Base-by-base conservation (phyloP, 768 basidiomycete species). In the Termitomyces heimii region DNA sequence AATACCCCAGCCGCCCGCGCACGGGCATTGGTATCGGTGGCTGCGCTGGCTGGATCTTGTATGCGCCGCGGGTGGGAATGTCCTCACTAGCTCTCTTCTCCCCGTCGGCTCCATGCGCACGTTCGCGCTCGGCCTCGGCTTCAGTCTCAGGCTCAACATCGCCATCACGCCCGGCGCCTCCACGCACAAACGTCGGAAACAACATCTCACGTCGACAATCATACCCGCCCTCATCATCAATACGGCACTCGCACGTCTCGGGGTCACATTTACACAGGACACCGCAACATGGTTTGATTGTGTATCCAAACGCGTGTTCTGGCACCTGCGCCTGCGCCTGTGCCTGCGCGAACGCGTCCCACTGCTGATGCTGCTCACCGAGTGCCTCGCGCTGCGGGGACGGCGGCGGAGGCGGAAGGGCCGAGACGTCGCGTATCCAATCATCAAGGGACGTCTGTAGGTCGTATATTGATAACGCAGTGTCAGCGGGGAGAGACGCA, bases 401-500 rank as follows among this genome's bases (percentile, higher is more conserved):
- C 9, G 35, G 50, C 1, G 34, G 48, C 20, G 48, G 44, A 9
- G 56, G 57, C 10, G 62, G 16, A 16, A 18, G 35, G 5, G 37
- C 37, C 2, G 37, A 61, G 16, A 62, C 59, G 13, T 61, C 58
- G 16, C 62, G 58, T n/a, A 62, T 57, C 62, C 62, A 62, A 10
- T 62, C 62, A 13, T 54, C 53, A 10, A 54, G 42, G 5, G 53
- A 54, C 40, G 53, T 54, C 18, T 54, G 53, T 1, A 54, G 2
- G 53, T 54, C 53, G 53, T 44, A 54, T 66, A 75, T 70, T 67
- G 77, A 69, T 48, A 74, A 70, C 3, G 70, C 62, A 14, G 68
- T 75, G 55, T 77, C 75, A 40, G 79, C 70, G 9, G 77, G 73
- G 24, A 77, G 63, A 6, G 73, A 73, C 7, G 75, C 65, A 4